Evolutionary conservation across 2,329 filamentous ascomycete genomes (phyloP), one percentile per base, ranked within the genome.

Genomic region (Tympanopsis confertula): DNA sequence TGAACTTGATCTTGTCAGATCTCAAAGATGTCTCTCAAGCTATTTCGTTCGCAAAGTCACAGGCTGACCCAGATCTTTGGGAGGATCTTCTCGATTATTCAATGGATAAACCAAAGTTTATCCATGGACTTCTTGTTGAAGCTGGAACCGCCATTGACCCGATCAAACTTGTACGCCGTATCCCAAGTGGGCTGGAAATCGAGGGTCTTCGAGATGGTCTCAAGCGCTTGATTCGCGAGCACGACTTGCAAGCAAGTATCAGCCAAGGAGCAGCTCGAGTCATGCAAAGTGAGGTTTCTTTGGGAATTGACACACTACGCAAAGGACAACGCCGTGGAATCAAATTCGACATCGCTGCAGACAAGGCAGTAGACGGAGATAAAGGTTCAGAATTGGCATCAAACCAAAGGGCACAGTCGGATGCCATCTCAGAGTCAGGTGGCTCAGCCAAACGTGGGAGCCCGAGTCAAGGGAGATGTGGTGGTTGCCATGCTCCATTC

Each of bases 81-180:
- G 69, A 78, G 39, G 76, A 80, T 47, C 58, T 81, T 4, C 62
- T 81, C 13, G 71, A 77, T 43, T 80, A 79, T 49, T 72, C 68
- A 14, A 80, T 81, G 76, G 73, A 78, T 48, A 76, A 78, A 43
- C 76, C 76, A 0, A 62, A 65, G 13, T 81, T 80, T 54, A 79
- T 81, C 39, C 68, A 71, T 22, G 72, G 71, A 4, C 55, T 81
- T 5, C 63, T 81, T 5, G 71, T 76, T 41, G 75, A 80, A 55
- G 74, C 78, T 3, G 76, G 76, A 17, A 80, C 74, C 10, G 65
- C 72, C 3, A 75, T 81, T 42, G 67, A 80, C 43, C 76, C 76
- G 1, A 73, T 78, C 43, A 70, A 73, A 38, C 66, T 81, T 24
- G 73, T 81, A 5, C 62, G 71, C 15, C 65, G 74, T 12, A 81